A percentile compares a stretch with the other conserved stretches of the same genome.
Evolutionary conservation across 257 asterid genomes (phyloP).

Genomic region (Solanum pennellii): DNA sequence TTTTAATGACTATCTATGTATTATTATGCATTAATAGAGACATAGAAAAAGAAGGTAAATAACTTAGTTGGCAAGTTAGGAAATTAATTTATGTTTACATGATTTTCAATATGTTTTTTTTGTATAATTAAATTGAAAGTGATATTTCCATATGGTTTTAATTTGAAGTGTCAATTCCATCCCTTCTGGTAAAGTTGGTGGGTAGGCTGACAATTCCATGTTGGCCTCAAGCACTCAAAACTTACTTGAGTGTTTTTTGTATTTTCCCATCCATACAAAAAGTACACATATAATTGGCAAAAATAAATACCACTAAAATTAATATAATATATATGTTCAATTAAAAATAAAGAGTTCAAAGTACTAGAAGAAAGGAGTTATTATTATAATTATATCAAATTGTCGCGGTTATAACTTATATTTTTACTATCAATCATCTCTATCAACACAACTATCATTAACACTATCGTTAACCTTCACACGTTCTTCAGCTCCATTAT

Average conservation of each 20-base stretch:
- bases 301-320: neutral
- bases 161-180: neutral
- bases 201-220: constrained; percentile 4
- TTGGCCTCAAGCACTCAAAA: neutral
- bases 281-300: neutral
- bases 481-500: neutral
- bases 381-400: no score
- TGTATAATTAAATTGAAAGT: neutral
- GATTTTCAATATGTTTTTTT: neutral
- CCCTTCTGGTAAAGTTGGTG: constrained; percentile 9
- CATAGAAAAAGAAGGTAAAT: neutral
- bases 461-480: neutral
- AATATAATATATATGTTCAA: neutral
- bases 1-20: neutral
- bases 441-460: neutral
- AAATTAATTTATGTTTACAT: neutral
- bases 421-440: rapidly evolving
- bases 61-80: neutral
- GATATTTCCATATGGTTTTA: neutral
- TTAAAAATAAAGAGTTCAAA: neutral
- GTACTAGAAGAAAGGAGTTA: neutral
- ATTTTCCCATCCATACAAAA: neutral
- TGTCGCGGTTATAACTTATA: neutral
- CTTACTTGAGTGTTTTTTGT: neutral
- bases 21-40: neutral